Evolutionary conservation across 2,329 filamentous ascomycete genomes (phyloP).

Genomic region (Hypoxylon sp.): DNA sequence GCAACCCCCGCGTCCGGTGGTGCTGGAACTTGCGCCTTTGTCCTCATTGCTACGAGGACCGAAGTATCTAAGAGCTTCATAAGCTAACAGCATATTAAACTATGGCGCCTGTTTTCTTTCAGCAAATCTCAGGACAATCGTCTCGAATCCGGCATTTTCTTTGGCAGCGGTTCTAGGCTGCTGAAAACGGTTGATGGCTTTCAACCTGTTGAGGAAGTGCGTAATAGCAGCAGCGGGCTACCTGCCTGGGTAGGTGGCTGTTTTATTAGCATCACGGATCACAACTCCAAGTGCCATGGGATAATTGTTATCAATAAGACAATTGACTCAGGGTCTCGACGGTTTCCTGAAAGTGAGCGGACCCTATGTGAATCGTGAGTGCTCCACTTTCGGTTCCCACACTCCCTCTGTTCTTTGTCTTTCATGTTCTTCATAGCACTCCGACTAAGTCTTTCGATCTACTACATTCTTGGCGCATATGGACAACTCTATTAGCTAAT

Average conservation of each 20-base stretch:
- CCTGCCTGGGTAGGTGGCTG: neutral
- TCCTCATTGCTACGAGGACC: slow-evolving; percentile 9
- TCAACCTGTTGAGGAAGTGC: neutral
- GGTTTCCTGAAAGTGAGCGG: neutral
- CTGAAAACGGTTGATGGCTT: slow-evolving; percentile 23
- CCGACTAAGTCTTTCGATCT: neutral
- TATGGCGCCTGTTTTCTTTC: slow-evolving; percentile 10
- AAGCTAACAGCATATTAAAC: neutral
- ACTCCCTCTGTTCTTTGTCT: neutral
- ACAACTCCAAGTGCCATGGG: neutral
- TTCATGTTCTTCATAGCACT: neutral
- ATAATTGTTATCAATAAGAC: neutral
- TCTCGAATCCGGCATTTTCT: slow-evolving; percentile 22
- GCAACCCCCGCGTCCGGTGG: slow-evolving; percentile 25
- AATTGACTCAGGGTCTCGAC: neutral
- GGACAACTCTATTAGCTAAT: neutral
- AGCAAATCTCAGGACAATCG: neutral
- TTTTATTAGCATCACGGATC: neutral
- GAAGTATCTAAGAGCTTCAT: slow-evolving; percentile 3
- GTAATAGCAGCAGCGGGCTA: neutral
- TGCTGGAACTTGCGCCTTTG: slow-evolving; percentile 21
- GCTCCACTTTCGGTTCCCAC: neutral
- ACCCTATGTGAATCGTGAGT: neutral
- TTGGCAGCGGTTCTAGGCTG: neutral
- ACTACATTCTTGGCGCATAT: neutral